phyloP scores from a whole-genome alignment of 75 land plant genomes.

The Cupressus sempervirens region DNA sequence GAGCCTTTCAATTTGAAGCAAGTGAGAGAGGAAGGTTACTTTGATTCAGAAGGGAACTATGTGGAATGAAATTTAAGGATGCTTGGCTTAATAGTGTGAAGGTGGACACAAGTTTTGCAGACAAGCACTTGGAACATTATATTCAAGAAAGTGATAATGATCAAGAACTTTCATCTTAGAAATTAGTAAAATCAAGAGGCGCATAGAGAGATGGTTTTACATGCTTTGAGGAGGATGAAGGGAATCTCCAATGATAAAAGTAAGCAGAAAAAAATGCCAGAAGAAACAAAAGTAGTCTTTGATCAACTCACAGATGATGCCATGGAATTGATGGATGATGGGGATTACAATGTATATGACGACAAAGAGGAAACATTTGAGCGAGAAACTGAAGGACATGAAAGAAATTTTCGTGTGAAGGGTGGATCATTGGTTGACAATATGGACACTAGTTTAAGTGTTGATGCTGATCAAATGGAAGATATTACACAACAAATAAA shows the following conservation, averaged over 20 bases:
- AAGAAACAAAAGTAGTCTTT: constrained; percentile 57
- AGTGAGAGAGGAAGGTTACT: too few relatives aligned
- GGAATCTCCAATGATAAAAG: constrained; percentile 48
- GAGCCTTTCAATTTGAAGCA: too few relatives aligned
- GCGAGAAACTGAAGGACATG: constrained; percentile 93
- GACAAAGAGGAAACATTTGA: constrained; percentile 69
- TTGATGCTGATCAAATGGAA: too few relatives aligned
- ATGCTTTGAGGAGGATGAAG: constrained; percentile 80
- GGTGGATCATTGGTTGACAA: too few relatives aligned
- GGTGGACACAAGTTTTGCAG: constrained; percentile 45
- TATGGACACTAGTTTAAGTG: too few relatives aligned
- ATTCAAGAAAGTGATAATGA: constrained; percentile 34
- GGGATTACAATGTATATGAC: constrained; percentile 82
- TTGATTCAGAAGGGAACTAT: too few relatives aligned
- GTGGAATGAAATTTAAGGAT: too few relatives aligned
- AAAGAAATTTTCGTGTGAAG: too few relatives aligned
- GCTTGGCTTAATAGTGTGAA: constrained; percentile 93
- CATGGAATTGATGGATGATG: constrained; percentile 86
- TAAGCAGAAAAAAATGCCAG: constrained; percentile 59
- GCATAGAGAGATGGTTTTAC: constrained; percentile 78
- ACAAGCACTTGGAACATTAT: constrained; percentile 16
- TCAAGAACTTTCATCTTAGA: constrained; percentile 57
- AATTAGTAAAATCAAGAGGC: constrained; percentile 61
- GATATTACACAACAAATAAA: too few relatives aligned
- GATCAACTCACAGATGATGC: constrained; percentile 93